Evolutionary conservation across 495 filamentous ascomycete species (phyloP), one percentile per base, ranked within the genome.

Genomic region (Pseudomonodictys pantanalensis): DNA sequence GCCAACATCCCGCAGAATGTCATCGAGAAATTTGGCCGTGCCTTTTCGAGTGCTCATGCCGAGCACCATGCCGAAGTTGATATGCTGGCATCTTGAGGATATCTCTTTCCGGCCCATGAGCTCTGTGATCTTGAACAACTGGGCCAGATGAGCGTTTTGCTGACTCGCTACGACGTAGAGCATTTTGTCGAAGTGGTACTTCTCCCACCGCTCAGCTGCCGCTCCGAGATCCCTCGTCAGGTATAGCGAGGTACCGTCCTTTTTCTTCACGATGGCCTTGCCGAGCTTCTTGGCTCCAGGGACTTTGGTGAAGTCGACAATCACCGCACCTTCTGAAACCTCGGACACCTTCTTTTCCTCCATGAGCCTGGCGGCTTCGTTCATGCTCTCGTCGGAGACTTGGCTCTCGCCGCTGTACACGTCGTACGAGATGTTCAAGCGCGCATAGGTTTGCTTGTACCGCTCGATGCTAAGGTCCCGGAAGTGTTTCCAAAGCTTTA

Each of bases 381-480:
- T 81, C 90, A 98, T 96, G 60, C 83, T 84, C 68, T 89, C 57
- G 62, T 86, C 82, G 54, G 83, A 82, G 49, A 98, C 88, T 69
- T 95, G 89, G n/a, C 88, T 92, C 74, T 98, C 93, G 30, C 92
- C 92, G 30, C 87, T 88, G 77, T 98, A 98, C 51, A 90, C 86
- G 70, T 97, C 92, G 66, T 92, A 98, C 56, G 84, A 79, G 69
- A 98, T 97, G 75, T 96, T 92, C 84, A 69, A 57, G 12, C 67
- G 30, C 9, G 67, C 67, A 43, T 69, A 69, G 7, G 67, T 65
- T 30, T 68, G 7, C 50, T 67, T 67, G 60, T 69, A 69, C 39
- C 58, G 64, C 23, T 64, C 60, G 45, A 69, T 69, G 18, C 58
- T 60, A 81, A 98, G 80, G 42, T 95, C 88, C 70, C 93, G 82